phyloP scores from a whole-genome alignment of 352 stramenopile genomes.

The Peronosclerospora sorghi region DNA sequence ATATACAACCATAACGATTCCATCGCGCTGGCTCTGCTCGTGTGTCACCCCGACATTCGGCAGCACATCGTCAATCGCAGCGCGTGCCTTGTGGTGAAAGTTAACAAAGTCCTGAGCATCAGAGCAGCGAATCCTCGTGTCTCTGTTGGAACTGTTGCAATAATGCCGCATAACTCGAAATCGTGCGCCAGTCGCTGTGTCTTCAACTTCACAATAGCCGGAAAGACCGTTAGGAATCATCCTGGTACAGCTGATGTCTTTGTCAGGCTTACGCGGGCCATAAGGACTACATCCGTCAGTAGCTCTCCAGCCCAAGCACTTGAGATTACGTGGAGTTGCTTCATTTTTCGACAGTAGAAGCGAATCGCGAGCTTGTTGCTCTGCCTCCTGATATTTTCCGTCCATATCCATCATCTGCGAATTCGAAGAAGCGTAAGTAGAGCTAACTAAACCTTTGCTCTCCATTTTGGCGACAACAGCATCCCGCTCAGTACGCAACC shows the following conservation, averaged over 20 bases:
- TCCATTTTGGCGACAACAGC: slow-evolving; percentile 13
- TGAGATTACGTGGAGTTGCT: slow-evolving; percentile 11
- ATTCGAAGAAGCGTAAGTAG: not conserved
- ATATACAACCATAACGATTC: slow-evolving; percentile 49
- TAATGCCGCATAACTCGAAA: slow-evolving; percentile 29
- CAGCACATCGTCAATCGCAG: slow-evolving; percentile 8
- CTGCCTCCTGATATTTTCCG: slow-evolving; percentile 10
- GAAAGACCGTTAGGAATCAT: slow-evolving; percentile 19
- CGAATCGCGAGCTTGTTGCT: slow-evolving; percentile 19
- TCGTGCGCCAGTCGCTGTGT: slow-evolving; percentile 20
- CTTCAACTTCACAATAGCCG: slow-evolving; percentile 33
- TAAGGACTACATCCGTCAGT: slow-evolving; percentile 19
- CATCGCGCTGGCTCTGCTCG: slow-evolving; percentile 8
- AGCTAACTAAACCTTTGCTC: slow-evolving; percentile 1
- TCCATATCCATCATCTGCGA: slow-evolving; percentile 7
- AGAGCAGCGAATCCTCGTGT: slow-evolving; percentile 32
- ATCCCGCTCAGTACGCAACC: slow-evolving; percentile 9
- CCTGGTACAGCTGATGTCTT: slow-evolving; percentile 9
- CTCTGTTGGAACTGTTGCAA: slow-evolving; percentile 23
- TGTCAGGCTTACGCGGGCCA: slow-evolving; percentile 13
- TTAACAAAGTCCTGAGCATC: slow-evolving; percentile 36
- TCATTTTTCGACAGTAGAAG: slow-evolving; percentile 23
- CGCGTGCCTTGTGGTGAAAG: slow-evolving; percentile 20
- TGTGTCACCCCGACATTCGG: slow-evolving; percentile 11
- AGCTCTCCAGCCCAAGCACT: slow-evolving; percentile 18